Conservation (phyloP, 257 asterid genomes). For the Buddleja alternifolia region DNA sequence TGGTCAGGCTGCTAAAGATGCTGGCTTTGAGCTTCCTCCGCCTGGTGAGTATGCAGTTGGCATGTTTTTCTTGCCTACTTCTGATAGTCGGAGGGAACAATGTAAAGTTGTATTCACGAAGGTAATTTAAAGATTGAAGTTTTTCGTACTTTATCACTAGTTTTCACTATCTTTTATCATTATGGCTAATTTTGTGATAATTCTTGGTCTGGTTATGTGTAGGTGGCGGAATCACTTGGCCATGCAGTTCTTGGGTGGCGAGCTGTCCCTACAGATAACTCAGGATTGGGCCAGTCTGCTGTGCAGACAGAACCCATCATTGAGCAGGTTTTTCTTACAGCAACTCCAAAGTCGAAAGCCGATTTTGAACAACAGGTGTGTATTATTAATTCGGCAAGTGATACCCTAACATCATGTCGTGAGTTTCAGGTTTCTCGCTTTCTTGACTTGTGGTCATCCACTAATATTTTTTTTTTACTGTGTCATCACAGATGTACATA, state of each 20-base stretch:
- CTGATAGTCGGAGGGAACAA: constrained; percentile 84
- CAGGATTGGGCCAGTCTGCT: constrained; percentile 96
- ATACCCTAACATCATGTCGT: constrained; percentile 1
- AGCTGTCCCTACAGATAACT: constrained; percentile 83
- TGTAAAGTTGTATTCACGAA: constrained; percentile 86
- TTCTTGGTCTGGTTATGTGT: constrained; percentile 20
- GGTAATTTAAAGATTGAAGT: constrained; percentile 43
- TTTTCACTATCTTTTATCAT: neutral
- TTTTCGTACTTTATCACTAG: neutral
- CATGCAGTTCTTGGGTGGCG: constrained; percentile 98
- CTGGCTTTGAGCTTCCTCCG: constrained; percentile 88
- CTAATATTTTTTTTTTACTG: neutral
- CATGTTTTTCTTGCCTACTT: constrained; percentile 97
- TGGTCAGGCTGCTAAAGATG: constrained; percentile 68
- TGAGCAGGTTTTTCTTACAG: constrained; percentile 97
- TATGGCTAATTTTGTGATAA: constrained; percentile 4
- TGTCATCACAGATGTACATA: constrained; percentile 78
- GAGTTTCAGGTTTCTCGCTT: neutral
- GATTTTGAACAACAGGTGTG: constrained; percentile 93
- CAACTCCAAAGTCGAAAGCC: constrained; percentile 73
- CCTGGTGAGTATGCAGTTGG: constrained; percentile 95
- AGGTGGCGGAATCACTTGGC: constrained; percentile 99
- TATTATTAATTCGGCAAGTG: constrained; percentile 24
- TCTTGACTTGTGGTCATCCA: constrained; percentile 4
- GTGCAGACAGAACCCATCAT: constrained; percentile 93